A percentile compares a stretch with the other conserved stretches of the same genome.
Conservation (phyloP, 2,329 filamentous ascomycete species). For the Ceratocystis cacaofunesta region DNA sequence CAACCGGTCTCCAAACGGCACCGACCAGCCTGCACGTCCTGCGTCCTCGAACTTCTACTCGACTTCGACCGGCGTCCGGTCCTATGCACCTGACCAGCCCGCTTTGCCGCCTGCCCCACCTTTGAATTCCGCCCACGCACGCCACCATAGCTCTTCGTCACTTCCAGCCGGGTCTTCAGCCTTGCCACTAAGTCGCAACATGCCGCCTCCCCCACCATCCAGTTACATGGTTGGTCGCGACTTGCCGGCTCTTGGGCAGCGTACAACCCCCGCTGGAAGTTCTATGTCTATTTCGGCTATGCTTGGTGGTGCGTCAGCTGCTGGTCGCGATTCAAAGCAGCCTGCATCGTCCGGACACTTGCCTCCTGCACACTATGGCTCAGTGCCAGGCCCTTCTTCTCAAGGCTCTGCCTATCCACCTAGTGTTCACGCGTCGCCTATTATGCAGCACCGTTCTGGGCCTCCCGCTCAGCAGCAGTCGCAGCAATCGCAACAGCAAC, state of each 20-base stretch:
- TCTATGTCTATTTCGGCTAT: slow-evolving; percentile 49
- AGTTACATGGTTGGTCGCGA: slow-evolving; percentile 37
- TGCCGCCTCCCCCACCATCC: slow-evolving; percentile 25
- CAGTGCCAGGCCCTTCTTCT: slow-evolving; percentile 28
- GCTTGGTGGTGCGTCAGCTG: slow-evolving; percentile 28
- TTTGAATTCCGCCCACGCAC: slow-evolving; percentile 27
- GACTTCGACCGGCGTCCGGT: slow-evolving; percentile 3
- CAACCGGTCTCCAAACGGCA: slow-evolving; percentile 4
- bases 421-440: slow-evolving; percentile 39
- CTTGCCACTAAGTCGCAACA: slow-evolving; percentile 27
- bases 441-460: slow-evolving; percentile 29
- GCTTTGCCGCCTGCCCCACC: slow-evolving; percentile 17
- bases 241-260: slow-evolving; percentile 35
- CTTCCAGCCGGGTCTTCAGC: slow-evolving; percentile 21
- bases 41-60: slow-evolving; percentile 11
- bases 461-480: background rate
- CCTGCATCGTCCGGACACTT: slow-evolving; percentile 23
- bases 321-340: slow-evolving; percentile 30
- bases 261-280: slow-evolving; percentile 34
- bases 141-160: slow-evolving; percentile 32
- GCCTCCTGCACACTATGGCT: slow-evolving; percentile 29
- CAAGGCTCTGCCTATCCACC: slow-evolving; percentile 32
- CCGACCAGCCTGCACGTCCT: slow-evolving; percentile 2
- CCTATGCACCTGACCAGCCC: slow-evolving; percentile 16
- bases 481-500: slow-evolving; percentile 1